These are phyloP conservation scores for Pharus latifolius DNA, from an alignment of 176 grass and related monocot species.

Conservation along the genomic window DNA sequence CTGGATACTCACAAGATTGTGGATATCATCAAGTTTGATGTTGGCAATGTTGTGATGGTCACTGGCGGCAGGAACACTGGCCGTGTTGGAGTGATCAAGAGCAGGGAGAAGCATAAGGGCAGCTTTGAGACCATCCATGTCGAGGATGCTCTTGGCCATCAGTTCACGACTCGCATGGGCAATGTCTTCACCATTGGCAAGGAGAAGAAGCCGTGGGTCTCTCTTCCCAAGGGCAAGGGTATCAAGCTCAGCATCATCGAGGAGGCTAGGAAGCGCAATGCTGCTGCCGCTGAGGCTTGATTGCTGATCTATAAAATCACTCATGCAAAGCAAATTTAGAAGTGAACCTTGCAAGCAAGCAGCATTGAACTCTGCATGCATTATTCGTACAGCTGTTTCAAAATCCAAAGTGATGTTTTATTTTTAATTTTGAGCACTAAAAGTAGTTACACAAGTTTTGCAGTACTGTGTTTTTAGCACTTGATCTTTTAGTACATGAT, in stretches of 20 bases:
- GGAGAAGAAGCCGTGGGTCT: constrained; percentile 32
- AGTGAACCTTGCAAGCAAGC: too few species aligned
- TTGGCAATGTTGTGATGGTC: constrained; percentile 44
- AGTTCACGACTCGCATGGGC: constrained; percentile 37
- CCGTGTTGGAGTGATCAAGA: constrained; percentile 43
- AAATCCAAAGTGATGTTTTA: too few species aligned
- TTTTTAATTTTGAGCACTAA: too few species aligned
- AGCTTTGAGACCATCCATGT: constrained; percentile 30
- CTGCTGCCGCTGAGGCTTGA: constrained; percentile 11
- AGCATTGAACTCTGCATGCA: too few species aligned
- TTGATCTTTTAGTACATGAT: too few species aligned
- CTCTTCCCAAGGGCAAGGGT: constrained; percentile 40
- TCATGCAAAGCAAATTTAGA: too few species aligned
- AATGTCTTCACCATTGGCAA: constrained; percentile 43
- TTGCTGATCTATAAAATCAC: neutral
- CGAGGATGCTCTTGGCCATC: constrained; percentile 26
- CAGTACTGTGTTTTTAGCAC: too few species aligned
- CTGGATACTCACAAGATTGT: constrained; percentile 37
- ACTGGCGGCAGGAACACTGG: constrained; percentile 39
- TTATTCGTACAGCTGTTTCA: too few species aligned
- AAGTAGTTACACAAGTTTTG: too few species aligned
- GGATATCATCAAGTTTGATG: constrained; percentile 44
- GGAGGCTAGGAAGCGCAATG: constrained; percentile 35
- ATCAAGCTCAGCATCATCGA: constrained; percentile 48
- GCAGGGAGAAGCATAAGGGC: constrained; percentile 39